Evolutionary conservation across 2,329 filamentous ascomycete species (phyloP).

Genomic region (Clonostachys solani): DNA sequence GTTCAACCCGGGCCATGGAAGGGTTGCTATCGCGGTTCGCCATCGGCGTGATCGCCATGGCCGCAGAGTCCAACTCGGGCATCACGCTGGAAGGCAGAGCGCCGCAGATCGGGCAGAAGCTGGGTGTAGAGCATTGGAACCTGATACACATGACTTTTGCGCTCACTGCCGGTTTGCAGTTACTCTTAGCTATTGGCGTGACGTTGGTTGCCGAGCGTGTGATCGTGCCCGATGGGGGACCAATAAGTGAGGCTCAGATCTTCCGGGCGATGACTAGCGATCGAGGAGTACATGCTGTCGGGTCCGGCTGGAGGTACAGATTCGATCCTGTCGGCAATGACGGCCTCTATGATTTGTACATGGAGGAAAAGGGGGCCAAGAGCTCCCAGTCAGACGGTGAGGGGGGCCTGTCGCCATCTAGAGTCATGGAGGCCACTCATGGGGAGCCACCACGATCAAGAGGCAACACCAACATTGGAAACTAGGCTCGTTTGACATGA

Average conservation of each 20-base stretch:
- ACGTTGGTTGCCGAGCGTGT: constrained; percentile 6
- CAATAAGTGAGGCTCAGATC: constrained; percentile 8
- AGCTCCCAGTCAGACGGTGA: too few relatives aligned
- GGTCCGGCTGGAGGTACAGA: too few relatives aligned
- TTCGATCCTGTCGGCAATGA: too few relatives aligned
- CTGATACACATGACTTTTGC: constrained; percentile 8
- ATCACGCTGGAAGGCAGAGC: constrained; percentile 17
- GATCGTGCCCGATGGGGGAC: constrained; percentile 5
- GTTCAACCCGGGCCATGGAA: constrained; percentile 25
- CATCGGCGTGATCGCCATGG: constrained; percentile 25
- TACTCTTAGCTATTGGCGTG: constrained; percentile 2
- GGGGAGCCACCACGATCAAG: too few relatives aligned
- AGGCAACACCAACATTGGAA: too few relatives aligned
- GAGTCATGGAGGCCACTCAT: too few relatives aligned
- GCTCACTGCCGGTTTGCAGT: constrained; percentile 7
- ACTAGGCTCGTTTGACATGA: too few relatives aligned
- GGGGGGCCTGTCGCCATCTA: too few relatives aligned
- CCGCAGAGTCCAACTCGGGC: constrained; percentile 19
- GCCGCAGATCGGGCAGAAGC: constrained; percentile 1
- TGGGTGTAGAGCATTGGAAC: constrained; percentile 13
- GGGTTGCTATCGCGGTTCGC: constrained; percentile 26
- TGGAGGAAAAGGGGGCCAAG: too few relatives aligned
- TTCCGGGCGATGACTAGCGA: constrained; percentile 5
- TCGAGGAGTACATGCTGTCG: too few relatives aligned
- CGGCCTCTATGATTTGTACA: too few relatives aligned